These are phyloP conservation scores for Moniliella sp. DNA, from an alignment of 1,284 basidiomycete species.

Conservation along the genomic window DNA sequence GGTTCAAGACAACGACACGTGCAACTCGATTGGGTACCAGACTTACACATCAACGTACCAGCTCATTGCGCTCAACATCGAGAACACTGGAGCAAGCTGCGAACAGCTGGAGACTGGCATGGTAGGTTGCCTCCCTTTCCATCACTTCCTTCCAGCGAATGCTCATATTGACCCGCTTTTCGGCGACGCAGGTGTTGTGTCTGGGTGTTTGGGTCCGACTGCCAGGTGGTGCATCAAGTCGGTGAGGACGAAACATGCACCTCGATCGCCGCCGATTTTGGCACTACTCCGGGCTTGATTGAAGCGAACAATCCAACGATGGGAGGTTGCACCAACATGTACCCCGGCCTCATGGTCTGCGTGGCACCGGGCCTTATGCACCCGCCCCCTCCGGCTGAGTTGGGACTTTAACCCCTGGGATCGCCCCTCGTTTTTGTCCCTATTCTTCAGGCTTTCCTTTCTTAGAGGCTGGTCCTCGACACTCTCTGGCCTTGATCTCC, in stretches of 20 bases:
- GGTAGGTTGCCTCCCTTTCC: constrained; percentile 16
- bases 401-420: too few relatives aligned
- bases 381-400: too few relatives aligned
- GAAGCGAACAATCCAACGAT: constrained; percentile 18
- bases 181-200: not conserved
- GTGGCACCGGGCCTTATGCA: constrained; percentile 14
- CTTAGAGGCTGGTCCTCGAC: too few relatives aligned
- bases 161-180: not conserved
- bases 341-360: constrained; percentile 18
- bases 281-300: constrained; percentile 8
- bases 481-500: too few relatives aligned
- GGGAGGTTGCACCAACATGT: constrained; percentile 15
- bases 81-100: constrained; percentile 41
- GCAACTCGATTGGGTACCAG: constrained; percentile 47
- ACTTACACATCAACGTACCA: constrained; percentile 54
- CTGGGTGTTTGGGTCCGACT: constrained; percentile 15
- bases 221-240: constrained; percentile 19
- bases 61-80: constrained; percentile 44
- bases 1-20: constrained; percentile 44
- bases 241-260: constrained; percentile 11
- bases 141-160: not conserved
- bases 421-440: too few relatives aligned
- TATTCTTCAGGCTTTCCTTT: too few relatives aligned
- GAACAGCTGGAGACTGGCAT: constrained; percentile 42
- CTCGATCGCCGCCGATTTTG: constrained; percentile 12